These are phyloP conservation scores for Bryum argenteum DNA, from an alignment of 225 moss, liverwort and hornwort species.

Conservation along the genomic window DNA sequence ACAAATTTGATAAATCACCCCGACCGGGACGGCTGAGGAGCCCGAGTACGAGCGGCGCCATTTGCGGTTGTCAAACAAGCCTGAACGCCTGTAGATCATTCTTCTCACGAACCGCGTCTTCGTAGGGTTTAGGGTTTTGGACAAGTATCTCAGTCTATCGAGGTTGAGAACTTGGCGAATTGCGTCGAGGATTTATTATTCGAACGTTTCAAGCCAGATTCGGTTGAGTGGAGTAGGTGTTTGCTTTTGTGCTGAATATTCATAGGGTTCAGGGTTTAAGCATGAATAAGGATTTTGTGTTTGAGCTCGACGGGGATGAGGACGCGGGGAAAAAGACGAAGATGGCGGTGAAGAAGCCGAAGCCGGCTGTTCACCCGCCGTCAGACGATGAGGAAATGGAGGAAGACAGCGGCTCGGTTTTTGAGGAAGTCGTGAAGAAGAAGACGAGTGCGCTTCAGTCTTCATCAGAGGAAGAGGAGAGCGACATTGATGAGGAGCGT, in stretches of 20 bases:
- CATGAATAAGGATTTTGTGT: slow-evolving; percentile 86
- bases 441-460: slow-evolving; percentile 40
- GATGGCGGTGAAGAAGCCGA: slow-evolving; percentile 23
- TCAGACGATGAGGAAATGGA: slow-evolving; percentile 41
- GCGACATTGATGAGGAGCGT: slow-evolving; percentile 26
- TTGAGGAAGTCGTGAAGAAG: slow-evolving; percentile 24
- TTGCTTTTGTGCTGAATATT: background rate
- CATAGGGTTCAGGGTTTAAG: slow-evolving; percentile 27
- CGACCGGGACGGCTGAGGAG: no score
- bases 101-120: no score
- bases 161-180: no score
- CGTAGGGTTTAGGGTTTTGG: no score
- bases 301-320: slow-evolving; percentile 60
- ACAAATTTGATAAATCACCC: no score
- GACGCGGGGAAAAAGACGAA: slow-evolving; percentile 28
- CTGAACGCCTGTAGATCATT: no score
- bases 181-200: no score
- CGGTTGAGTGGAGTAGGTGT: no score
- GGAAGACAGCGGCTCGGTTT: slow-evolving; percentile 36
- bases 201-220: no score
- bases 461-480: slow-evolving; percentile 34
- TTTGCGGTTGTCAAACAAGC: no score
- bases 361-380: slow-evolving; percentile 36
- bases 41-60: no score
- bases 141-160: no score